phyloP scores from a whole-genome alignment of 2,329 filamentous ascomycete species.

The Dactylellina drechsleri region DNA sequence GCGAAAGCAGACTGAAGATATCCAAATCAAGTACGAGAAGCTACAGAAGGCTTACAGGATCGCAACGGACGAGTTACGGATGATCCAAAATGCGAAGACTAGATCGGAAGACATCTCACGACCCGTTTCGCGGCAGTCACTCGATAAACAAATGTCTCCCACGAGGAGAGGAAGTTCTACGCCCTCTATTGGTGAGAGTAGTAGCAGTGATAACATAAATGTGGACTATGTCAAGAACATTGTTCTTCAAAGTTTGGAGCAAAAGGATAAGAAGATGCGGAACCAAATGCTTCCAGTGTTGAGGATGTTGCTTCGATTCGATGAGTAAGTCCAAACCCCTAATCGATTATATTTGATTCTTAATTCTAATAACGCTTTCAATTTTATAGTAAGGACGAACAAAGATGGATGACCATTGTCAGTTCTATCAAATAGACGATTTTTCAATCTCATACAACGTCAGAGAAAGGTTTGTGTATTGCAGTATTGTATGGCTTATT shows the following conservation, averaged over 20 bases:
- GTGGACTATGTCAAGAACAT: constrained; percentile 81
- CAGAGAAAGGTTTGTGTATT: constrained; percentile 26
- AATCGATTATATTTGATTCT: constrained; percentile 60
- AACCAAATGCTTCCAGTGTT: constrained; percentile 80
- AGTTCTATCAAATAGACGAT: constrained; percentile 59
- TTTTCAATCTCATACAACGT: neutral
- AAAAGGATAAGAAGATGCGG: constrained; percentile 79
- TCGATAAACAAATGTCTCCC: constrained; percentile 48
- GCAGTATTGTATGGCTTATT: neutral
- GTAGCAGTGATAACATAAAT: constrained; percentile 61
- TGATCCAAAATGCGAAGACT: constrained; percentile 57
- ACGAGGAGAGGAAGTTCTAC: constrained; percentile 47
- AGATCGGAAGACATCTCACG: constrained; percentile 43
- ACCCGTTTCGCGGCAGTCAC: constrained; percentile 38
- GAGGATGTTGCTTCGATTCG: constrained; percentile 79
- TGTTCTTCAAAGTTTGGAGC: constrained; percentile 81
- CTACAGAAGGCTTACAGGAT: constrained; percentile 74
- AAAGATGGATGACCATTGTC: constrained; percentile 85
- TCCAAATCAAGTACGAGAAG: constrained; percentile 80
- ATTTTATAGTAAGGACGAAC: constrained; percentile 73
- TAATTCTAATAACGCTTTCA: constrained; percentile 8
- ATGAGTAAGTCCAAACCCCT: constrained; percentile 60
- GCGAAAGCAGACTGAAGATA: constrained; percentile 79
- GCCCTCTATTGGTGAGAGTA: constrained; percentile 36
- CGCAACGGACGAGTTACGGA: constrained; percentile 56